Percentiles rank a stretch among this genome's conserved stretches.
These are phyloP conservation scores for Wickerhamomyces kurtzmanii DNA, from an alignment of 805 yeast genomes.

Conservation along the genomic window DNA sequence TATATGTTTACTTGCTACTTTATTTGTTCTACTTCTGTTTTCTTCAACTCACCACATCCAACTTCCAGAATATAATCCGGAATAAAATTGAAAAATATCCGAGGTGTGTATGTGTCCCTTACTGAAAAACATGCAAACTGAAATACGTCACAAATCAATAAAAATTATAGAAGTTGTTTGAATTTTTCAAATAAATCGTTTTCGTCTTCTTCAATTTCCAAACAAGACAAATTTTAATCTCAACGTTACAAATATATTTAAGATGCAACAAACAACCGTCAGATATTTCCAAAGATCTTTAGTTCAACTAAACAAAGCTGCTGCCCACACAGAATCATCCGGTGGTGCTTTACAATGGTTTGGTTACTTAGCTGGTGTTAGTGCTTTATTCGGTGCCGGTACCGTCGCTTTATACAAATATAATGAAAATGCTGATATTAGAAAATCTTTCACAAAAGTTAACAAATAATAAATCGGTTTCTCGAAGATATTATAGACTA, in stretches of 20 bases:
- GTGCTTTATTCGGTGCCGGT: slow-evolving; percentile 11
- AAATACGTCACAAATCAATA: neutral
- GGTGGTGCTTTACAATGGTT: slow-evolving; percentile 10
- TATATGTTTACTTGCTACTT: too few species aligned
- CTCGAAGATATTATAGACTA: too few species aligned
- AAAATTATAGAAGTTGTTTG: neutral
- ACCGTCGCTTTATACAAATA: slow-evolving; percentile 14
- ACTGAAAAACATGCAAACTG: neutral
- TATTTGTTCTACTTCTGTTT: too few species aligned
- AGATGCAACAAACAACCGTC: slow-evolving; percentile 16
- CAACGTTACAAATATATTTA: neutral
- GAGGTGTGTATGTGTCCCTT: too few species aligned
- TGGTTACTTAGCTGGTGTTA: slow-evolving; percentile 15
- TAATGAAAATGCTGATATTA: slow-evolving; percentile 14
- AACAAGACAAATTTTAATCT: neutral
- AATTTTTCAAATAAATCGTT: neutral
- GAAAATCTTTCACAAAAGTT: slow-evolving; percentile 4
- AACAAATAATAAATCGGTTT: too few species aligned
- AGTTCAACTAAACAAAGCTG: slow-evolving; percentile 13
- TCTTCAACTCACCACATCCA: too few species aligned
- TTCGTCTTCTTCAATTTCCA: neutral
- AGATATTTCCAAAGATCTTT: slow-evolving; percentile 17
- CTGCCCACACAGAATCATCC: slow-evolving; percentile 5
- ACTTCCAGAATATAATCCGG: too few species aligned
- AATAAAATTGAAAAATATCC: too few species aligned